phyloP scores from a whole-genome alignment of 192 early-diverging fungal genomes.

The Backusella tuberculispora region DNA sequence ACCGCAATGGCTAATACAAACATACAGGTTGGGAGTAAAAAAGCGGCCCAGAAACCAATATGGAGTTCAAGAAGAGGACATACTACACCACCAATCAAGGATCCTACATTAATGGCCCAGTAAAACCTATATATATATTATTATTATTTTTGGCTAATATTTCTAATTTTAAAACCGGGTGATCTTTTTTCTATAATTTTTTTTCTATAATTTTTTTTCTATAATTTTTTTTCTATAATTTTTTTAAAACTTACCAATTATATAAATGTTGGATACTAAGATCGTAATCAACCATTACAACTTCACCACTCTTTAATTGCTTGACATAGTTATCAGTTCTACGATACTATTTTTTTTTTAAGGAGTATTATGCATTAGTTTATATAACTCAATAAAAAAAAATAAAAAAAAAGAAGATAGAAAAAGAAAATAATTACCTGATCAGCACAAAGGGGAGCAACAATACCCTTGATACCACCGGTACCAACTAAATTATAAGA shows the following conservation, averaged over 20 bases:
- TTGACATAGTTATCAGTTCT: slow-evolving; percentile 53
- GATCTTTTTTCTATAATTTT: not conserved
- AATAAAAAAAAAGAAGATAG: too few species aligned
- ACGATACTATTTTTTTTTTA: slow-evolving; percentile 18
- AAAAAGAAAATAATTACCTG: too few species aligned
- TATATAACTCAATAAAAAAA: not conserved
- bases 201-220: not conserved
- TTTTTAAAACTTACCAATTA: slow-evolving; percentile 50
- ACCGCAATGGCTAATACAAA: slow-evolving; percentile 53
- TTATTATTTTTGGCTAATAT: not conserved
- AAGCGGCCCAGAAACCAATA: slow-evolving; percentile 66
- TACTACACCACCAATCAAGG: slow-evolving; percentile 55
- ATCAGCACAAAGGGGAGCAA: slow-evolving; percentile 61
- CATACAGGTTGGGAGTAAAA: slow-evolving; percentile 60
- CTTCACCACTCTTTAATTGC: slow-evolving; percentile 50
- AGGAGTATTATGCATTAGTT: not conserved
- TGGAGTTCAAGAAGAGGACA: slow-evolving; percentile 49
- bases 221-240: not conserved
- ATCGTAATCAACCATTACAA: slow-evolving; percentile 59
- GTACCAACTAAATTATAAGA: slow-evolving; percentile 34
- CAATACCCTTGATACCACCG: slow-evolving; percentile 41
- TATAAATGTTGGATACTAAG: slow-evolving; percentile 67
- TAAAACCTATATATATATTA: slow-evolving; percentile 51
- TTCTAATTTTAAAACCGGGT: not conserved
- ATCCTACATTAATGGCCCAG: slow-evolving; percentile 67